Conservation (phyloP, 305 asterid species). For the Fraxinus albicans region DNA sequence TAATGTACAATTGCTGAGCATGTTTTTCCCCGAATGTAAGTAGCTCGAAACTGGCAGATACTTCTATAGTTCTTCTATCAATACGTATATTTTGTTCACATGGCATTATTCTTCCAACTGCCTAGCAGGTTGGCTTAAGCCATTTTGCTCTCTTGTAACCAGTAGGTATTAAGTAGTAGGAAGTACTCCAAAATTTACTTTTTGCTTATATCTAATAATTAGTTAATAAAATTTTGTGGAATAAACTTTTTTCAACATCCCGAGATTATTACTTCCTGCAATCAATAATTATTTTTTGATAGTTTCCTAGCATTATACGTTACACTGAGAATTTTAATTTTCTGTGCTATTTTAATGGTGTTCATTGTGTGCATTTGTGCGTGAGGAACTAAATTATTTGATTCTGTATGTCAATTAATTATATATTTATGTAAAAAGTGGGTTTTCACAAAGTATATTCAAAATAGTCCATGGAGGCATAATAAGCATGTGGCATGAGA, state of each 20-base stretch:
- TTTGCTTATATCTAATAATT: neutral
- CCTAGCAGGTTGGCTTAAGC: neutral
- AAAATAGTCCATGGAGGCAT: slow-evolving; percentile 1
- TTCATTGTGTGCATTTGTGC: neutral
- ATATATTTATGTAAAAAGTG: neutral
- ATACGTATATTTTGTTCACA: neutral
- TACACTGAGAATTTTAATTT: neutral
- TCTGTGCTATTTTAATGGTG: neutral
- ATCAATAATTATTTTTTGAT: neutral
- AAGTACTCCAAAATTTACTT: neutral
- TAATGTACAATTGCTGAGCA: neutral
- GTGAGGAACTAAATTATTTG: neutral
- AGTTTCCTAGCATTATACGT: neutral
- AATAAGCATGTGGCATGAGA: neutral
- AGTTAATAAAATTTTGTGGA: neutral
- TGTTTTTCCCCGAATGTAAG: neutral
- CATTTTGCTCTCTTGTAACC: neutral
- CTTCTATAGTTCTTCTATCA: neutral
- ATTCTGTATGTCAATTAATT: neutral
- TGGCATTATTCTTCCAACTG: neutral
- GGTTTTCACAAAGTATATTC: slow-evolving; percentile 6
- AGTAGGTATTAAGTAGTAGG: neutral
- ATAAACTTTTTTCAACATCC: neutral
- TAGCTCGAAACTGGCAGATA: neutral
- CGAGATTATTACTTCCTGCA: neutral